Evolutionary conservation across 352 stramenopile species (phyloP).

Genomic region (Globisporangium apiculatum): DNA sequence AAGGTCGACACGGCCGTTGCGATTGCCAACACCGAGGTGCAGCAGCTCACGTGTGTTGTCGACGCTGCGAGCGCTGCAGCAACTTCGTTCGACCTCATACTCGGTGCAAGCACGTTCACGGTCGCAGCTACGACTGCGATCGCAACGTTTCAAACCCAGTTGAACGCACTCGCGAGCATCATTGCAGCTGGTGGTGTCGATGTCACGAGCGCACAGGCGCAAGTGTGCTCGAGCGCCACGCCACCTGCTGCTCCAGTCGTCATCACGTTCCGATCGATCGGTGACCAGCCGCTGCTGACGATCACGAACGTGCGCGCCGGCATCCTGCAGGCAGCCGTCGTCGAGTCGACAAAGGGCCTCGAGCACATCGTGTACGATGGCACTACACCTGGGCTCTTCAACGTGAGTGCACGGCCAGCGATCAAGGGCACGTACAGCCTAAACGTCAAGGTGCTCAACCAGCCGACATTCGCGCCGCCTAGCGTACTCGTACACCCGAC

Average conservation of each 20-base stretch:
- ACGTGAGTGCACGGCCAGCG: constrained; percentile 78
- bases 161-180: constrained; percentile 46
- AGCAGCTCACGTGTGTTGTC: constrained; percentile 49
- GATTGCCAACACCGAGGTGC: constrained; percentile 53
- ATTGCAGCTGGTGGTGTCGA: constrained; percentile 35
- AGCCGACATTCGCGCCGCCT: constrained; percentile 54
- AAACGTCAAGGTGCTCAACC: constrained; percentile 37
- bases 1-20: constrained; percentile 23
- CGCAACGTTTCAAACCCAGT: constrained; percentile 27
- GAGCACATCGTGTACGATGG: constrained; percentile 67
- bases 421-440: constrained; percentile 65
- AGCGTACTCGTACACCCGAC: constrained; percentile 78
- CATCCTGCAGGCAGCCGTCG: constrained; percentile 34
- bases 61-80: constrained; percentile 18
- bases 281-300: constrained; percentile 28
- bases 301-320: constrained; percentile 41
- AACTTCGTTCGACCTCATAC: constrained; percentile 45
- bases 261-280: constrained; percentile 46
- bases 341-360: constrained; percentile 63
- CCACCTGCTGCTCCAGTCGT: constrained; percentile 19
- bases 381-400: constrained; percentile 55
- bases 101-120: constrained; percentile 24
- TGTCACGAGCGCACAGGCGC: constrained; percentile 26
- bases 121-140: constrained; percentile 31
- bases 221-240: constrained; percentile 26